Conservation (phyloP, 2,329 filamentous ascomycete genomes). For the Aspergillus bombycis region DNA sequence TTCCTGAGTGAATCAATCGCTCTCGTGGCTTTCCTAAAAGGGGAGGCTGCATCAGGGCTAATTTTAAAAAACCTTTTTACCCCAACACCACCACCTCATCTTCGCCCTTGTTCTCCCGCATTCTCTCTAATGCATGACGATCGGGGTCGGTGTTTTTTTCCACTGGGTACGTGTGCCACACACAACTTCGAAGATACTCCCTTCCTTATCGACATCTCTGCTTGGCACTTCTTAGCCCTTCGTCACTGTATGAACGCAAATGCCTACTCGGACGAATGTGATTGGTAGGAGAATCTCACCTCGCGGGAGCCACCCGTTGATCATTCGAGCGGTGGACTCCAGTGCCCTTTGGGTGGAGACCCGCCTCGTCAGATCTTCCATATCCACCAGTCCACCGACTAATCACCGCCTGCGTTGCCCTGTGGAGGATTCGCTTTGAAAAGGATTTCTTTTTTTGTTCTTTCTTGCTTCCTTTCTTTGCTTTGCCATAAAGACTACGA, state of each 20-base stretch:
- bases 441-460: not conserved
- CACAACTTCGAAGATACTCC: not conserved
- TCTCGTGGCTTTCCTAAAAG: conserved; percentile 9
- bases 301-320: conserved; percentile 16
- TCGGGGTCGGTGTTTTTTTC: conserved; percentile 17
- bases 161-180: conserved; percentile 12
- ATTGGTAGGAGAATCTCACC: conserved; percentile 18
- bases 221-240: conserved; percentile 10
- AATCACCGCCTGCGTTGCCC: not conserved
- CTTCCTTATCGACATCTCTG: not conserved
- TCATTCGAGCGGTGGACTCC: conserved; percentile 20
- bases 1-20: not conserved
- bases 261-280: conserved; percentile 10
- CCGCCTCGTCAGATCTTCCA: conserved; percentile 16
- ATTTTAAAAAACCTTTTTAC: conserved; percentile 9
- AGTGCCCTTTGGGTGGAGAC: conserved; percentile 12
- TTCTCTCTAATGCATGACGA: conserved; percentile 20
- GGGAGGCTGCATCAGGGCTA: conserved; percentile 12
- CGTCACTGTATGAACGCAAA: conserved; percentile 8
- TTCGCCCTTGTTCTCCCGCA: conserved; percentile 15
- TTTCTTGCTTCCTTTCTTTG: not conserved
- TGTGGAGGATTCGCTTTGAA: not conserved
- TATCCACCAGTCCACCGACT: conserved; percentile 13
- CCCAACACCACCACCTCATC: not conserved
- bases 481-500: not conserved